Percentiles rank a stretch among this genome's conserved stretches.
Conservation (phyloP, 345 rosid genomes). For the Hypericum androsaemum region DNA sequence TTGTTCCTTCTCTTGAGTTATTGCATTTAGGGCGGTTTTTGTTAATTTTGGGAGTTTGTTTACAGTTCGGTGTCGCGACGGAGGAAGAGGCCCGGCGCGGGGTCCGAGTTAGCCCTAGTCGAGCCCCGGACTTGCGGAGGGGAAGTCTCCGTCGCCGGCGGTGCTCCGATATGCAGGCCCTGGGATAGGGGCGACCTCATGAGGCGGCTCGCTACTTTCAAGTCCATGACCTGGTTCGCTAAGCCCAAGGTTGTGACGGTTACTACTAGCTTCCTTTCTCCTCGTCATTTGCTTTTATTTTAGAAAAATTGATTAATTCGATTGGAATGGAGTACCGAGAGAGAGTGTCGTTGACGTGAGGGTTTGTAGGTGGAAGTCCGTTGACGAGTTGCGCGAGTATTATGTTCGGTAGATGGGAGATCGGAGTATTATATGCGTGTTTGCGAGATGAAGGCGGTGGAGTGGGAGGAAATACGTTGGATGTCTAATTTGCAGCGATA, state of each 20-base stretch:
- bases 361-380: too few species aligned
- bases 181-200: conserved; percentile 92
- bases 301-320: background rate
- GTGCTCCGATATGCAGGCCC: conserved; percentile 62
- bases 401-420: too few species aligned
- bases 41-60: conserved; percentile 8
- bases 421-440: too few species aligned
- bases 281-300: background rate
- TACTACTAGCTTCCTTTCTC: background rate
- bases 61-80: too few species aligned
- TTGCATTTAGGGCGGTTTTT: conserved; percentile 36
- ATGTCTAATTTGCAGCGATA: too few species aligned
- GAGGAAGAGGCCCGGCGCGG: conserved; percentile 16
- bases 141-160: conserved; percentile 22
- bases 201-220: conserved; percentile 74
- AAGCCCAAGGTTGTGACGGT: conserved; percentile 55
- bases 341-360: too few species aligned
- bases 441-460: too few species aligned
- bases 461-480: too few species aligned
- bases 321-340: too few species aligned
- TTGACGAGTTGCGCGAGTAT: too few species aligned
- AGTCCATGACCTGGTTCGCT: conserved; percentile 98
- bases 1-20: conserved; percentile 24
- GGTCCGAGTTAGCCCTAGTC: conserved; percentile 41
- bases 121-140: conserved; percentile 28